Evolutionary conservation across 345 rosid species (phyloP).

Genomic region (Hibiscus mutabilis): DNA sequence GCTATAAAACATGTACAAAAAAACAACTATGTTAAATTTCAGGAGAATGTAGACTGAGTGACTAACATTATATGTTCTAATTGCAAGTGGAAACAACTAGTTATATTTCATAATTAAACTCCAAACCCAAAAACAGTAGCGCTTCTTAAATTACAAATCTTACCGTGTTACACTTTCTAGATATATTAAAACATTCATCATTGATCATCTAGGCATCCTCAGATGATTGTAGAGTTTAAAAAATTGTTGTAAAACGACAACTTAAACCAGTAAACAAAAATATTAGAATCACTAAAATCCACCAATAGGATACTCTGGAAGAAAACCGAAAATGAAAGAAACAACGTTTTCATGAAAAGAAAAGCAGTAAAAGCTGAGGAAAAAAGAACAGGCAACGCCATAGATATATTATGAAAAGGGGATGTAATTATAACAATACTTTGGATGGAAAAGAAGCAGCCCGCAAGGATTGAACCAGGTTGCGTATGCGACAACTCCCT

Average conservation of each 20-base stretch:
- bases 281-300: neutral
- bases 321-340: neutral
- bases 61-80: too few relatives aligned
- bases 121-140: too few relatives aligned
- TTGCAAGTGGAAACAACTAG: too few relatives aligned
- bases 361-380: neutral
- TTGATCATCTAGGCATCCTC: too few relatives aligned
- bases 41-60: neutral
- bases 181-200: neutral
- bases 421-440: constrained; percentile 9
- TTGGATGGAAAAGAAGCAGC: constrained; percentile 18
- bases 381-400: neutral
- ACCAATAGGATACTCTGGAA: neutral
- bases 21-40: neutral
- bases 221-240: too few relatives aligned
- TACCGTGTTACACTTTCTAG: neutral
- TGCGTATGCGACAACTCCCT: constrained; percentile 10
- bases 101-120: too few relatives aligned
- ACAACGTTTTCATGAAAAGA: neutral
- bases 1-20: constrained; percentile 15
- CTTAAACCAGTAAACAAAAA: neutral
- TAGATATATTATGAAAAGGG: neutral
- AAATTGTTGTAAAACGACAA: neutral
- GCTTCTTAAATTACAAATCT: neutral
- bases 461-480: constrained; percentile 17